phyloP scores from a whole-genome alignment of 2,329 filamentous ascomycete genomes.

The Mollisia scopiformis region DNA sequence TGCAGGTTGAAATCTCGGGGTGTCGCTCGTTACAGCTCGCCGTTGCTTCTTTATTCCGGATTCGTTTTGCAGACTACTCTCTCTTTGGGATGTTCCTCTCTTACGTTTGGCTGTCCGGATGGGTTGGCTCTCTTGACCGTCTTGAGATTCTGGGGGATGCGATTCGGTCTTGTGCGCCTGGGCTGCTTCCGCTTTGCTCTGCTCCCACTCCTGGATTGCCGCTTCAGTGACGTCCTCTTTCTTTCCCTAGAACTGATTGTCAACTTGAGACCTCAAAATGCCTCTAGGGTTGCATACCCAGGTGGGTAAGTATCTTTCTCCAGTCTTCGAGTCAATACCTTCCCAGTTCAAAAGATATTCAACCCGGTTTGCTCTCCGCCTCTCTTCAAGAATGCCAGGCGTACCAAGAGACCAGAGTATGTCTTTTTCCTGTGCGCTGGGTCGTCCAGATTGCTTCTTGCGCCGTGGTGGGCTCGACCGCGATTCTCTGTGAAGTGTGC shows the following conservation, averaged over 20 bases:
- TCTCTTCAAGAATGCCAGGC: slow-evolving; percentile 21
- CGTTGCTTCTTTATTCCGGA: slow-evolving; percentile 13
- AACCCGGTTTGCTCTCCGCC: slow-evolving; percentile 17
- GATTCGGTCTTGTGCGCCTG: neutral
- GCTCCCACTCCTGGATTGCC: slow-evolving; percentile 5
- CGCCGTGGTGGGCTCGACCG: neutral
- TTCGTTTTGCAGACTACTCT: neutral
- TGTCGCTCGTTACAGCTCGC: slow-evolving; percentile 7
- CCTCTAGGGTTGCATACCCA: slow-evolving; percentile 49
- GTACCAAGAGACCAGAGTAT: neutral
- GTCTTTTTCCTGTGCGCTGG: neutral
- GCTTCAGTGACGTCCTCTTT: slow-evolving; percentile 16
- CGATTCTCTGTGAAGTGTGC: neutral
- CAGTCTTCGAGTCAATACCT: slow-evolving; percentile 52
- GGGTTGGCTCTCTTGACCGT: slow-evolving; percentile 21
- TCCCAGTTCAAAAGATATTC: slow-evolving; percentile 62
- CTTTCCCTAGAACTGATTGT: slow-evolving; percentile 25
- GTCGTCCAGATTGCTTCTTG: neutral
- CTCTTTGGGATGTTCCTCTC: neutral
- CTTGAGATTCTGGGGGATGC: neutral
- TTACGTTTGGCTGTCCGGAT: slow-evolving; percentile 23
- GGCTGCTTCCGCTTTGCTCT: neutral
- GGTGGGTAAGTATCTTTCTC: slow-evolving; percentile 48
- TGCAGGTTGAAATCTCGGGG: slow-evolving; percentile 13
- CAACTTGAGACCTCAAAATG: neutral